phyloP scores from a whole-genome alignment of 2,329 filamentous ascomycete genomes.

The Alternaria postmessia region DNA sequence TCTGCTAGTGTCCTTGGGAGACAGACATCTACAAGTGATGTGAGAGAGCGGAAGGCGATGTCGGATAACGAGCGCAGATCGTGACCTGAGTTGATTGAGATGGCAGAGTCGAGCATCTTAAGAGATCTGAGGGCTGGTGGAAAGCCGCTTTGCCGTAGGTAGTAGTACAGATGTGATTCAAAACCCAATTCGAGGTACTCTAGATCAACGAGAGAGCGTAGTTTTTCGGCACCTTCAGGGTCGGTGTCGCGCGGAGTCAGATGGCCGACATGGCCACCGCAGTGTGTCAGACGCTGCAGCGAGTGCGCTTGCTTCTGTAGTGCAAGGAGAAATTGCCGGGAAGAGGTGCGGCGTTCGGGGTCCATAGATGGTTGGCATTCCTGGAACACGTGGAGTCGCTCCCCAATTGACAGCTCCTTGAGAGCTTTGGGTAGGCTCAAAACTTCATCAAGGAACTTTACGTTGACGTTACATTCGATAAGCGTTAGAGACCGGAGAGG shows the following conservation, averaged over 20 bases:
- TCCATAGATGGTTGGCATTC: slow-evolving; percentile 31
- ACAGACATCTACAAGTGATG: slow-evolving; percentile 25
- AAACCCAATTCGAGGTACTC: slow-evolving; percentile 41
- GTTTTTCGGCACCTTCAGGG: slow-evolving; percentile 24
- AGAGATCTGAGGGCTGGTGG: slow-evolving; percentile 36
- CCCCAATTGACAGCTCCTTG: slow-evolving; percentile 43
- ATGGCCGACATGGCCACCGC: slow-evolving; percentile 30
- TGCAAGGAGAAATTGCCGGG: slow-evolving; percentile 36
- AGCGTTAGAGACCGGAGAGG: slow-evolving; percentile 42
- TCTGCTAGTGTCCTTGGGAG: slow-evolving; percentile 19
- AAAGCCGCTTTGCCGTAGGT: slow-evolving; percentile 34
- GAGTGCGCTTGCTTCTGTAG: slow-evolving; percentile 44
- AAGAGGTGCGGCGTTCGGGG: slow-evolving; percentile 29
- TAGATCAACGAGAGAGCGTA: slow-evolving; percentile 36
- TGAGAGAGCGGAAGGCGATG: slow-evolving; percentile 25
- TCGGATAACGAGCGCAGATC: slow-evolving; percentile 25
- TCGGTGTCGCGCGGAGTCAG: slow-evolving; percentile 21
- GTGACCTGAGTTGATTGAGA: slow-evolving; percentile 29
- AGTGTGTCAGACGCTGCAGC: slow-evolving; percentile 39
- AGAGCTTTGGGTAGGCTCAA: slow-evolving; percentile 45
- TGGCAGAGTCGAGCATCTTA: slow-evolving; percentile 37
- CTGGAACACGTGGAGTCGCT: slow-evolving; percentile 41
- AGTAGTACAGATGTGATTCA: slow-evolving; percentile 37
- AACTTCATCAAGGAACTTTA: slow-evolving; percentile 36
- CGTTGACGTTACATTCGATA: slow-evolving; percentile 49